A percentile compares a stretch with the other conserved stretches of the same genome.
These are phyloP conservation scores for Diaporthe capsici DNA, from an alignment of 2,329 filamentous ascomycete genomes.

Conservation along the genomic window DNA sequence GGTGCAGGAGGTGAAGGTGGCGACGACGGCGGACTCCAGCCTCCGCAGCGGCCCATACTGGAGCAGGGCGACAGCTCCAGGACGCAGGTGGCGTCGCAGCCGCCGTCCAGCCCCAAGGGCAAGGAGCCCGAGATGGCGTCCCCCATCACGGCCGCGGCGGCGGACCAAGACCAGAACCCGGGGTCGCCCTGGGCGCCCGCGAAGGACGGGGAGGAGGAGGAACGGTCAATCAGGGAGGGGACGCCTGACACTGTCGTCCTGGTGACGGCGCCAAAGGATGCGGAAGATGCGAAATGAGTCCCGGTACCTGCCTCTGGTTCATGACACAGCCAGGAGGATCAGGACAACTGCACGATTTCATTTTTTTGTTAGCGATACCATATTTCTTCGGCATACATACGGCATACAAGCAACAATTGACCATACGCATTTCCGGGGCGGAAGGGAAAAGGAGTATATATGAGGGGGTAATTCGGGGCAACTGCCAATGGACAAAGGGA, in stretches of 20 bases:
- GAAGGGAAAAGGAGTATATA: background rate
- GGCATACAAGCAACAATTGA: constrained; percentile 25
- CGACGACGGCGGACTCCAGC: constrained; percentile 23
- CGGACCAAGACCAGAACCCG: background rate
- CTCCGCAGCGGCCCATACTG: constrained; percentile 32
- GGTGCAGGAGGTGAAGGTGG: background rate
- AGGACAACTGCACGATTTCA: constrained; percentile 3
- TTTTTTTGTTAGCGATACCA: constrained; percentile 37
- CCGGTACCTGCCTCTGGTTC: background rate
- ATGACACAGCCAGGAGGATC: background rate
- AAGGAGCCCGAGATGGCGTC: constrained; percentile 30
- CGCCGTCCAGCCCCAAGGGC: constrained; percentile 39
- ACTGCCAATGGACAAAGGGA: background rate
- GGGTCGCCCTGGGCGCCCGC: background rate
- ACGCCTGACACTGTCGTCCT: constrained; percentile 39
- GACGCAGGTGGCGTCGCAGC: constrained; percentile 38
- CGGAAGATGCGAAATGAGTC: background rate
- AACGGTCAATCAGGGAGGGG: background rate
- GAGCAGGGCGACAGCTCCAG: constrained; percentile 41
- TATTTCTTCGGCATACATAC: constrained; percentile 2
- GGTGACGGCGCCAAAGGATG: constrained; percentile 28
- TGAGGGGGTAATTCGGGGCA: background rate
- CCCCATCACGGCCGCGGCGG: background rate
- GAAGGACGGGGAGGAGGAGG: background rate
- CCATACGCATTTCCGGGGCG: background rate